Conservation (phyloP, 306 rosid species). For the Glycine latifolia region DNA sequence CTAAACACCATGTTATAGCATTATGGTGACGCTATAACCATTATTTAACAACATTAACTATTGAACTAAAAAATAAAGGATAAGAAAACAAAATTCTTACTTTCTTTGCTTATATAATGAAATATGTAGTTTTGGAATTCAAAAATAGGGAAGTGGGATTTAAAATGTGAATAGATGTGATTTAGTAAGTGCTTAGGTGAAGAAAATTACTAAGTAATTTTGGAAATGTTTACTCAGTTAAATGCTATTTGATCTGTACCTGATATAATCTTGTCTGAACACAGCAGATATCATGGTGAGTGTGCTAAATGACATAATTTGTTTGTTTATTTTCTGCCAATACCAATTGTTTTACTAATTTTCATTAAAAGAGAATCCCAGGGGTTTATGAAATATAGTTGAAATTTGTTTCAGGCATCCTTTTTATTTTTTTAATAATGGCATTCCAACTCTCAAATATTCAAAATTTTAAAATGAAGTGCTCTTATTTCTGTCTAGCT, state of each 20-base stretch:
- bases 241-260: conserved; percentile 15
- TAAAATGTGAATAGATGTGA: not conserved
- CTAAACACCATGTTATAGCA: no score
- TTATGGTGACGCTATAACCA: no score
- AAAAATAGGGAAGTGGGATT: not conserved
- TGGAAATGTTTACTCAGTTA: conserved; percentile 14
- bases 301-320: conserved; percentile 20
- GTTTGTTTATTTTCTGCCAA: conserved; percentile 22
- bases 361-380: not conserved
- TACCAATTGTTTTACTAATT: conserved; percentile 16
- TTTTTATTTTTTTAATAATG: conserved; percentile 16
- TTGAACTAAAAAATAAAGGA: not conserved
- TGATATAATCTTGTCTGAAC: not conserved
- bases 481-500: conserved; percentile 48
- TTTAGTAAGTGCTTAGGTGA: conserved; percentile 13
- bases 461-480: conserved; percentile 31
- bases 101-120: conserved; percentile 5
- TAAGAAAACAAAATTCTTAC: not conserved
- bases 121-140: not conserved
- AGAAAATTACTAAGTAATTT: conserved; percentile 5
- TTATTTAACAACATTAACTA: not conserved
- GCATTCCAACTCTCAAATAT: conserved; percentile 33
- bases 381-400: conserved; percentile 24
- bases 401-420: not conserved
- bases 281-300: conserved; percentile 21